These are phyloP conservation scores for Euphorbia peplus DNA, from an alignment of 345 rosid species.

Conservation along the genomic window DNA sequence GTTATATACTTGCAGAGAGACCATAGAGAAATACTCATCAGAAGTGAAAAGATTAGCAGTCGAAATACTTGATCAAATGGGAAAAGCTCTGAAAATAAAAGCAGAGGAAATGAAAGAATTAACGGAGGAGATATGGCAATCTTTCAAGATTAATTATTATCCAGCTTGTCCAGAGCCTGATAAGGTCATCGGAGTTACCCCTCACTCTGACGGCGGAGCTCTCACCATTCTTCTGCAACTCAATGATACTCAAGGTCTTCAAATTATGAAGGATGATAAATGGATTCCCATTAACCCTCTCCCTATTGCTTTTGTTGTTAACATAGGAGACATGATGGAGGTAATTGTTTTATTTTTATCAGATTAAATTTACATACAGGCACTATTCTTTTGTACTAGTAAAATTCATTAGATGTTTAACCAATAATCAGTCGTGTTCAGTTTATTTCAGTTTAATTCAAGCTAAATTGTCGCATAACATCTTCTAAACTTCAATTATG, in stretches of 20 bases:
- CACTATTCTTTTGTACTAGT: too few species aligned
- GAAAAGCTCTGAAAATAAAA: conserved; percentile 13
- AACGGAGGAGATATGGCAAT: conserved; percentile 11
- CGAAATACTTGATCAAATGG: conserved; percentile 7
- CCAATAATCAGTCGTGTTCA: too few species aligned
- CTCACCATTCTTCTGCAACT: conserved; percentile 33
- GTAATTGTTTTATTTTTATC: background rate
- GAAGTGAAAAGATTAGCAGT: conserved; percentile 18
- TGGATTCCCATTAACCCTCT: conserved; percentile 36
- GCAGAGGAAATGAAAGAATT: conserved; percentile 21
- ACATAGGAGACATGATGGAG: conserved; percentile 37
- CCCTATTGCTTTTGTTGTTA: conserved; percentile 34
- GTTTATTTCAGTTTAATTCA: too few species aligned
- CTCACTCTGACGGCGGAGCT: conserved; percentile 31
- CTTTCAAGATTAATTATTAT: conserved; percentile 34
- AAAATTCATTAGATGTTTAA: too few species aligned
- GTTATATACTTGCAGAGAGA: conserved; percentile 11
- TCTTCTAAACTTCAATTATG: too few species aligned
- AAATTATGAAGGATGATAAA: conserved; percentile 31
- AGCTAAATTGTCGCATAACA: too few species aligned
- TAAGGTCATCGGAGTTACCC: conserved; percentile 29
- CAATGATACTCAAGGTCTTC: conserved; percentile 33
- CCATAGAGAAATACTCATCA: conserved; percentile 20
- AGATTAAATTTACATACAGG: too few species aligned
- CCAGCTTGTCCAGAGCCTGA: conserved; percentile 35